Base-by-base conservation (phyloP, 2,329 filamentous ascomycete genomes). In the Graphiopsis chlorocephala region DNA sequence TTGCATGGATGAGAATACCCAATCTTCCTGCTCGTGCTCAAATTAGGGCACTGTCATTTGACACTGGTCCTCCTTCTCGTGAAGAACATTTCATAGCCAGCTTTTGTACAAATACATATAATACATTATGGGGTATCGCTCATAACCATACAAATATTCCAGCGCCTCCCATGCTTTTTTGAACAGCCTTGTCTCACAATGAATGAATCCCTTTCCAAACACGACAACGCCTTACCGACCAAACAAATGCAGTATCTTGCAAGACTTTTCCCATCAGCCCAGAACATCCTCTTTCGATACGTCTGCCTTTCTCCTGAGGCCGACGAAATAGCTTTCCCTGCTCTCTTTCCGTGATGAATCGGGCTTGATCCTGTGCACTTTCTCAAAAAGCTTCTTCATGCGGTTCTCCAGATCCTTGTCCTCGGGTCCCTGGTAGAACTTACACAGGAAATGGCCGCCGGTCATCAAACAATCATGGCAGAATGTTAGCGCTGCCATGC, bases 391-490 rank as follows among this genome's bases (percentile, higher is more conserved):
- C 57, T 84, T 86, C 75, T 86, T 91, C 47, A 99, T 81, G 70
- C 86, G 86, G 67, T 79, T 82, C 79, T 97, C 92, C 12, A 99
- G 79, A 1, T 81, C 82, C 78, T 91, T 93, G 73, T 98, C 94
- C 77, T 97, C 93, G 5, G 84, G 77, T 3, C 95, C 95, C 76
- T 96, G 92, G 77, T 98, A 99, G 78, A 96, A 99, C 78, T 99
- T 99, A 85, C 94, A 97, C 52, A 99, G 85, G 72, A 99, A 97
- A 76, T 96, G 90, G 1, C 96, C 95, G 23, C 92, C 92, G 3
- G 86, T 79, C 71, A 86, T 89, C 25, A 99, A 84, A 8, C 92
- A 95, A 70, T 97, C 92, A 77, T 88, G 91, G 59, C 90, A 88
- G 79, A 99, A 99, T 15, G 84, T 83, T 50, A 99, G 82, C 4